Evolutionary conservation across 2,329 filamentous ascomycete genomes (phyloP), one percentile per base, ranked within the genome.

Genomic region (Helicocarpus griseus): DNA sequence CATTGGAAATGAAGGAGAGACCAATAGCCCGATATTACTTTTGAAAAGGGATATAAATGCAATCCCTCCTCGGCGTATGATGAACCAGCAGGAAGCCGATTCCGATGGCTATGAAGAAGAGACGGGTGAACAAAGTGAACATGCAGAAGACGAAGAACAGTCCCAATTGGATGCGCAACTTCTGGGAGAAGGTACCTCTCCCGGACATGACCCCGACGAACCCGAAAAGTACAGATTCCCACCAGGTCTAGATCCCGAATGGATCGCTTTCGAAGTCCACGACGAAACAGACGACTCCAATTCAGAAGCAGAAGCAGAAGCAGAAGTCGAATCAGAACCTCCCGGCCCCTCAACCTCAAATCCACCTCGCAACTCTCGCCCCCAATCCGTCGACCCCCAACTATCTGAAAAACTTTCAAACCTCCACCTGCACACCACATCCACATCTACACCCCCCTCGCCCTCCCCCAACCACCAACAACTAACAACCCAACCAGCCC

Each of bases 261-360:
- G 90, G 90, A 80, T 95, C 57, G 90, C 90, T 0, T 81, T 96
- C 14, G 89, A 95, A 64, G 87, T 95, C 1, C 93, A 85, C 63
- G 78, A 80, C 14, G 83, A 87, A 60, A 72, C 76, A 26, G 76
- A 81, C 2, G 72, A 76, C 1, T 79, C 78, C 0, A 77, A 79
- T 38, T 76, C 77, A 0, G 77, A 80, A 36, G 70, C 69, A 14
- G 70, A 76, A 33, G 64, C 63, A 11, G 64, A 65, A 19, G 56
- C 61, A 11, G 64, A 65, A 19, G 56, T 61, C 5, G 60, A 62
- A 21, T 53, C 66, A 14, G 57, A 61, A 17, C 55, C 64, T 47
- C 24, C 41, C 26, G n/a, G 14, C 43, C 50, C 43, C 31, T 51
- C 51, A 31, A 35, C 19, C 44, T 36, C 53, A 36, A 40, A 53